phyloP scores from a whole-genome alignment of 75 land plant genomes.

The Picea sitchensis region DNA sequence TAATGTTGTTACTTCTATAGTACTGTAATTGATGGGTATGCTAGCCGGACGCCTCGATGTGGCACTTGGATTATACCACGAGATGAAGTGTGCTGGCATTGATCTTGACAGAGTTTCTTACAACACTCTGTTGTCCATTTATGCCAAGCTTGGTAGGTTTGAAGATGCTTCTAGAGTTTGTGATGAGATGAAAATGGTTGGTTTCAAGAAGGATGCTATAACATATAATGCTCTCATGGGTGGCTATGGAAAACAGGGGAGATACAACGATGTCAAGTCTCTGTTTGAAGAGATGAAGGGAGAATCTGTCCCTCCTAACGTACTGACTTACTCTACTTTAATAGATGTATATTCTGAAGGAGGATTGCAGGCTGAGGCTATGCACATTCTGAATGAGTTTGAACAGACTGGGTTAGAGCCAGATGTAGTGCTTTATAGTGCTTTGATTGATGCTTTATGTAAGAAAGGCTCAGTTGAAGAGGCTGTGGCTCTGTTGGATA shows the following conservation, averaged over 20 bases:
- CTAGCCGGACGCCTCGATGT: conserved; percentile 68
- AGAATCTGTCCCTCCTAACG: conserved; percentile 53
- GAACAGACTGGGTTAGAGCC: conserved; percentile 74
- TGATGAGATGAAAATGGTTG: conserved; percentile 80
- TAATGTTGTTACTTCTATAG: conserved; percentile 94
- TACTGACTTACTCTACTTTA: conserved; percentile 88
- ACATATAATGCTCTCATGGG: conserved; percentile 91
- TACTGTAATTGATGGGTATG: conserved; percentile 91
- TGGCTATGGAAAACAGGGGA: conserved; percentile 96
- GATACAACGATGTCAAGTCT: conserved; percentile 52
- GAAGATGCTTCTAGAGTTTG: conserved; percentile 77
- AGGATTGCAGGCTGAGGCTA: conserved; percentile 73
- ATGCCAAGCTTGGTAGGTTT: conserved; percentile 84
- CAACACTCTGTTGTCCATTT: conserved; percentile 79
- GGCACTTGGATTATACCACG: conserved; percentile 60
- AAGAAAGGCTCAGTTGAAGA: conserved; percentile 84
- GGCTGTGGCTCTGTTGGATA: conserved; percentile 70
- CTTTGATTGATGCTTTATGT: conserved; percentile 76
- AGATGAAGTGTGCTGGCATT: conserved; percentile 75
- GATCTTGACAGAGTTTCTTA: conserved; percentile 82
- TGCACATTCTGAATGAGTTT: conserved; percentile 68
- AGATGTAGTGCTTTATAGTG: conserved; percentile 95
- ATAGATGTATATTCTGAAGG: conserved; percentile 89
- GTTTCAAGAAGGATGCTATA: conserved; percentile 82
- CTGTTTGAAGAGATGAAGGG: conserved; percentile 75